Percentiles rank a stretch among this genome's conserved stretches.
These are phyloP conservation scores for Claviceps sp. DNA, from an alignment of 2,329 filamentous ascomycete genomes.

Conservation along the genomic window DNA sequence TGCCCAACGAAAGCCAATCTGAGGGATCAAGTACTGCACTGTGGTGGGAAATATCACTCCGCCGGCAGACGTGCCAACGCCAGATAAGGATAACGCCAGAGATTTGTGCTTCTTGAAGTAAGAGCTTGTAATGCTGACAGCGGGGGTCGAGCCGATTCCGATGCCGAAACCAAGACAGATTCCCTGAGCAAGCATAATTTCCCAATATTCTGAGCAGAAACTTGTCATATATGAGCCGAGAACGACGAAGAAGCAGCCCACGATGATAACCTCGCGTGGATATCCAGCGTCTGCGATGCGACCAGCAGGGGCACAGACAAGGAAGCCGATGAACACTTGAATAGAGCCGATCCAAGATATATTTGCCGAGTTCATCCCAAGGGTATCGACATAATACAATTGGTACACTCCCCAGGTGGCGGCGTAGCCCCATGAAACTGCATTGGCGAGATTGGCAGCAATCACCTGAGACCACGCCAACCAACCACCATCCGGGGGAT, in stretches of 20 bases:
- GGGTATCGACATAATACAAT: conserved; percentile 28
- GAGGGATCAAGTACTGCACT: conserved; percentile 42
- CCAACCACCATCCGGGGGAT: conserved; percentile 30
- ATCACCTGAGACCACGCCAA: conserved; percentile 37
- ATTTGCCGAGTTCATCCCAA: conserved; percentile 21
- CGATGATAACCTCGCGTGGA: conserved; percentile 25
- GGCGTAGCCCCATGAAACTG: conserved; percentile 36
- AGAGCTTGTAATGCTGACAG: conserved; percentile 45
- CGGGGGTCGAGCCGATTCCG: conserved; percentile 44
- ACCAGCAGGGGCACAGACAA: conserved; percentile 33
- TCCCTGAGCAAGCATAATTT: conserved; percentile 41
- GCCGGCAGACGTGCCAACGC: conserved; percentile 43
- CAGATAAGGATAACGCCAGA: conserved; percentile 46
- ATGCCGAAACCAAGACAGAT: conserved; percentile 37
- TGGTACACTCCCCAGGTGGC: conserved; percentile 41
- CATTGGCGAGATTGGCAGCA: conserved; percentile 32
- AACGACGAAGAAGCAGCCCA: conserved; percentile 28
- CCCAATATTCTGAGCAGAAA: conserved; percentile 32
- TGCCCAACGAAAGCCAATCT: conserved; percentile 49
- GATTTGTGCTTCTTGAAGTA: conserved; percentile 45
- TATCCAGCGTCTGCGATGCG: conserved; percentile 38
- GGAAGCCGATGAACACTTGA: conserved; percentile 37
- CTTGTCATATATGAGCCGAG: conserved; percentile 36
- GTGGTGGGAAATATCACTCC: conserved; percentile 42
- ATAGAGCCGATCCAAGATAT: conserved; percentile 34